Base-by-base conservation (phyloP, 2,329 filamentous ascomycete genomes). In the Paracorniculantispora psalliotae region DNA sequence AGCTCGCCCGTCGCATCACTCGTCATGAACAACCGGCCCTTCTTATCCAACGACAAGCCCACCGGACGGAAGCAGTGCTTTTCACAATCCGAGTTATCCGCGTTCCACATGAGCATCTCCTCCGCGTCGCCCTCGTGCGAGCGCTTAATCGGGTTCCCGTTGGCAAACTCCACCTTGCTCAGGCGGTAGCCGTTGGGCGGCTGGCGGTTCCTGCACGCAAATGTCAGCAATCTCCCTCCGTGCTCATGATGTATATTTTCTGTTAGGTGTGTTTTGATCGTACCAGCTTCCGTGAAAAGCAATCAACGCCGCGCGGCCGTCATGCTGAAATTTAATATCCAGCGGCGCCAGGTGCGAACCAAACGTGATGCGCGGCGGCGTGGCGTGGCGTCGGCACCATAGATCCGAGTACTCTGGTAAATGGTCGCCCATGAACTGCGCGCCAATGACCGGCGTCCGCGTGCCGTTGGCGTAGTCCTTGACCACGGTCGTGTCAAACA, bases 201-300 rank as follows among this genome's bases (percentile, higher is more conserved):
- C 21, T 66, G 54, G 28, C 69, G 69, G 63, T 73, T 71, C 68
- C 68, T 69, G 4, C 2, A 17, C 21, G 23, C n/a, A 9, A 26
- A 25, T 46, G 4, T 21, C 7, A 12, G n/a, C n/a, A n/a, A n/a
- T n/a, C n/a, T n/a, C n/a, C n/a, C n/a, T n/a, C n/a, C n/a, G n/a
- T n/a, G n/a, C n/a, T n/a, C n/a, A n/a, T n/a, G n/a, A n/a, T n/a
- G n/a, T n/a, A n/a, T n/a, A n/a, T n/a, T n/a, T n/a, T n/a, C n/a
- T n/a, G n/a, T n/a, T n/a, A n/a, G n/a, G n/a, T n/a, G n/a, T n/a
- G n/a, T n/a, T n/a, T n/a, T n/a, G n/a, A 19, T 62, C 67, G 59
- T 33, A 69, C 69, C 84, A 88, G 68, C 80, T 85, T 13, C 85
- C 85, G 67, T 87, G 85, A 67, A 88, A 85, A 0, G 83, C 75